Conservation (phyloP, 495 filamentous ascomycete species). For the Neurospora intermedia region DNA sequence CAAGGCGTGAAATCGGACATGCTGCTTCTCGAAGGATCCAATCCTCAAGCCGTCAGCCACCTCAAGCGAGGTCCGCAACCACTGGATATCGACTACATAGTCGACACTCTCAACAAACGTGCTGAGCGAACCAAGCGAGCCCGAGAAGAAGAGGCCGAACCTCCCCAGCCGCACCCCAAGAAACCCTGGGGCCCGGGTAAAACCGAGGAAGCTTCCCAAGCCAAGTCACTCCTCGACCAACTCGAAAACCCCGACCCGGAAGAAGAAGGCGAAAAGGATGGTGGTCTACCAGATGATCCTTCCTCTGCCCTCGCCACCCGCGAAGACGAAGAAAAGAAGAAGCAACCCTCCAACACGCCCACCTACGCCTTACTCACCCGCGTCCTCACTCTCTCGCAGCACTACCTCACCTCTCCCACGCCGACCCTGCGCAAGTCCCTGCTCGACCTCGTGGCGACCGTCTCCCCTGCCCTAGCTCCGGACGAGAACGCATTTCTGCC, state of each 20-base stretch:
- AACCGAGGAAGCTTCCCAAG: conserved; percentile 21
- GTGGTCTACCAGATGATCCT: conserved; percentile 1
- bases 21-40: conserved; percentile 33
- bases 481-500: conserved; percentile 79
- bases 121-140: conserved; percentile 6
- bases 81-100: conserved; percentile 8
- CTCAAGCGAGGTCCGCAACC: conserved; percentile 14
- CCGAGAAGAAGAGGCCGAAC: conserved; percentile 19
- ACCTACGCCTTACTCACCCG: conserved; percentile 55
- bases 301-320: neutral
- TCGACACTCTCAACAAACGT: conserved; percentile 12
- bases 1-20: conserved; percentile 60
- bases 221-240: conserved; percentile 31
- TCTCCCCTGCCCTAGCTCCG: conserved; percentile 53
- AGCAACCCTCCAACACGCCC: conserved; percentile 35
- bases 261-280: conserved; percentile 4
- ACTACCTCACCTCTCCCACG: conserved; percentile 77
- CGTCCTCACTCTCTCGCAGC: conserved; percentile 61
- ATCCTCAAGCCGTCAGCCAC: conserved; percentile 24
- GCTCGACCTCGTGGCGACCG: conserved; percentile 59
- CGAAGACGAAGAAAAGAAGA: conserved; percentile 31
- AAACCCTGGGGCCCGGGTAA: conserved; percentile 30
- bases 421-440: conserved; percentile 67
- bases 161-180: conserved; percentile 11
- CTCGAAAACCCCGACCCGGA: conserved; percentile 10